Conservation (phyloP, 805 yeast species). For the Millerozyma miso region DNA sequence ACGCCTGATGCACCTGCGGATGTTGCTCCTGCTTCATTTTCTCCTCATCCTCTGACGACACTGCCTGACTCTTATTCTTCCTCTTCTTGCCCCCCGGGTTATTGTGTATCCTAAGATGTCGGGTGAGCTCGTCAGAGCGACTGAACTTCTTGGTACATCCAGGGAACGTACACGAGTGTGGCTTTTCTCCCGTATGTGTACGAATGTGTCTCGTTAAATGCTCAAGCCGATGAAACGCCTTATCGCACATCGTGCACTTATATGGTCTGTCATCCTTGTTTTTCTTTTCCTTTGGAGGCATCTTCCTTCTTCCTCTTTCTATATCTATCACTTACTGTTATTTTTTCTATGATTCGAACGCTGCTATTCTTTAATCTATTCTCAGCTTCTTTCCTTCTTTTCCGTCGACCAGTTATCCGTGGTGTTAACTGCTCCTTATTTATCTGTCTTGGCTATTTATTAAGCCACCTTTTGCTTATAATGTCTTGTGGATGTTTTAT, state of each 20-base stretch:
- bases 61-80: conserved; percentile 21
- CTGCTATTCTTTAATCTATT: too few relatives aligned
- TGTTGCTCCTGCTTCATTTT: conserved; percentile 4
- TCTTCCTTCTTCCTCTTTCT: background rate
- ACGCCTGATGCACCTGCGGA: conserved; percentile 2
- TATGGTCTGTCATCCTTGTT: conserved; percentile 57
- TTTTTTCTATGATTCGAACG: too few relatives aligned
- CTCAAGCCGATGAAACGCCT: conserved; percentile 83
- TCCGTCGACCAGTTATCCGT: background rate
- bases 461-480: background rate
- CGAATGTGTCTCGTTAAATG: conserved; percentile 90
- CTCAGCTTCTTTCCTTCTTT: background rate
- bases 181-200: conserved; percentile 92
- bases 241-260: conserved; percentile 77
- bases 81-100: conserved; percentile 47
- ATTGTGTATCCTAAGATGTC: conserved; percentile 79
- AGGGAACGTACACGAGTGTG: conserved; percentile 78
- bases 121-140: conserved; percentile 79
- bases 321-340: background rate
- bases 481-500: background rate
- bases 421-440: too few relatives aligned
- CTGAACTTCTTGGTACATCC: conserved; percentile 80
- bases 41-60: conserved; percentile 6
- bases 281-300: conserved; percentile 13
- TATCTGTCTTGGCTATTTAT: background rate